Percentiles rank a stretch among this genome's conserved stretches.
Evolutionary conservation across 176 grass and related monocot species (phyloP).

Genomic region (Musa schizocarpa): DNA sequence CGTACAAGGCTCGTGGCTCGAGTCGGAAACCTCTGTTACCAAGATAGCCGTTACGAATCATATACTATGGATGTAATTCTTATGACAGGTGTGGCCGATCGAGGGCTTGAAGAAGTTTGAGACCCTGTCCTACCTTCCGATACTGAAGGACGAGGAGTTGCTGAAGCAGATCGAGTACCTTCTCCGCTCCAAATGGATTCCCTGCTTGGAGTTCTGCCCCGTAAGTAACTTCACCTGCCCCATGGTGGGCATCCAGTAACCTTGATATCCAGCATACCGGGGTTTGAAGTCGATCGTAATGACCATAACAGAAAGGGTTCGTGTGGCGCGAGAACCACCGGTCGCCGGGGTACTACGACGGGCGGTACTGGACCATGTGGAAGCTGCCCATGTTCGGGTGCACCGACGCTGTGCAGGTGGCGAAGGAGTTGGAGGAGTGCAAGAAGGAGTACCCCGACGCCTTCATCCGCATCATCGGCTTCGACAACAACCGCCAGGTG

Average conservation of each 20-base stretch:
- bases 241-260: no score
- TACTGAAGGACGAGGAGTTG: neutral
- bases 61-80: neutral
- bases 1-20: neutral
- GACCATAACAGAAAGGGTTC: neutral
- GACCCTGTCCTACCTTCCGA: slow-evolving; percentile 4
- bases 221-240: neutral
- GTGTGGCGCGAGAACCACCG: neutral
- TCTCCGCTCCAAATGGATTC: slow-evolving; percentile 1
- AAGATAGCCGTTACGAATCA: neutral
- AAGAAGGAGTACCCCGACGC: neutral
- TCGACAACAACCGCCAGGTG: slow-evolving; percentile 11
- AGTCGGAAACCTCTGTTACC: neutral
- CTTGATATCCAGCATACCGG: no score
- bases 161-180: slow-evolving; percentile 17
- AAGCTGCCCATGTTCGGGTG: slow-evolving; percentile 10
- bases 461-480: slow-evolving; percentile 8
- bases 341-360: slow-evolving; percentile 4
- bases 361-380: slow-evolving; percentile 10
- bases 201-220: slow-evolving; percentile 6
- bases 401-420: slow-evolving; percentile 8
- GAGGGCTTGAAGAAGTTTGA: neutral
- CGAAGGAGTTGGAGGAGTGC: neutral
- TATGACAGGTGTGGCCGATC: slow-evolving; percentile 3
- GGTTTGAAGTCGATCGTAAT: neutral